Percentiles rank a stretch among this genome's conserved stretches.
These are phyloP conservation scores for Linnemannia exigua DNA, from an alignment of 192 early-diverging fungal genomes.

Conservation along the genomic window DNA sequence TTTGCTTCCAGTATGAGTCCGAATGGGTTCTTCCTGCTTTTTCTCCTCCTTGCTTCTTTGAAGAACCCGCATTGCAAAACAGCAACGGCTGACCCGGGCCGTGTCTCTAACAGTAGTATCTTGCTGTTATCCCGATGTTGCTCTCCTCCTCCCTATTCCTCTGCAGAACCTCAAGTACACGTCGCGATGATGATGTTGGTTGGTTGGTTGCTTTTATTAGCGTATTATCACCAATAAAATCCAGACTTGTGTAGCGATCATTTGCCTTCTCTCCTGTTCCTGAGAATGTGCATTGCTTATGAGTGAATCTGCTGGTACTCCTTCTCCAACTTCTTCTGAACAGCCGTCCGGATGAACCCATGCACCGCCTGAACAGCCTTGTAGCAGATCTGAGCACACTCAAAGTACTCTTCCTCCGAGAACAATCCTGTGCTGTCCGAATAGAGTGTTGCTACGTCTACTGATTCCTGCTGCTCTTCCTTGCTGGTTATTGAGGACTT, in stretches of 20 bases:
- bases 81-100: no score
- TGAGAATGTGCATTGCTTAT: conserved; percentile 17
- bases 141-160: no score
- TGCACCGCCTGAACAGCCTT: conserved; percentile 58
- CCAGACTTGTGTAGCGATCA: neutral
- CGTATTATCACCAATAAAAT: neutral
- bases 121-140: no score
- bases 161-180: no score
- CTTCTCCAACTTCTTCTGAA: conserved; percentile 71
- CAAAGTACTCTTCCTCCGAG: conserved; percentile 69
- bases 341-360: conserved; percentile 76
- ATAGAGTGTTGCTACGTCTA: conserved; percentile 58
- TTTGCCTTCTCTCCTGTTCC: neutral
- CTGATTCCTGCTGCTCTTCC: neutral
- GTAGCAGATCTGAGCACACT: conserved; percentile 43
- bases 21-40: no score
- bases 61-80: no score
- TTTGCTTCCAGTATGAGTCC: no score
- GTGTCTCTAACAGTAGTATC: no score
- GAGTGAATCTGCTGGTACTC: conserved; percentile 61
- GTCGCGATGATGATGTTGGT: no score
- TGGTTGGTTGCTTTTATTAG: no score
- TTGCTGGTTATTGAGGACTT: conserved; percentile 34
- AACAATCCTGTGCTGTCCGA: conserved; percentile 84
- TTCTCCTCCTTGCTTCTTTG: no score